Evolutionary conservation across 345 rosid genomes (phyloP).

Genomic region (Isatis tinctoria): DNA sequence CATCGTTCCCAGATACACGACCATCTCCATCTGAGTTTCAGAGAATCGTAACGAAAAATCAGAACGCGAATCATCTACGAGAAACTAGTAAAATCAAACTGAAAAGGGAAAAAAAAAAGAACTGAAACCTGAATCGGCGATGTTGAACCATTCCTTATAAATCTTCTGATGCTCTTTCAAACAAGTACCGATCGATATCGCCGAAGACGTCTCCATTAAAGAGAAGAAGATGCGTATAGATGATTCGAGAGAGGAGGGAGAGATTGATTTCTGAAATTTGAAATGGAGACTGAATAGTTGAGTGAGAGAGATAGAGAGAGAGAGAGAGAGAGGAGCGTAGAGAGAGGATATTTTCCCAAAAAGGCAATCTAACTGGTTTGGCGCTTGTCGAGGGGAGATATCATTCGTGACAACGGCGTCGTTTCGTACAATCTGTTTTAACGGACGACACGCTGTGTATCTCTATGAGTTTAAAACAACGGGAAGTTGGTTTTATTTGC

Average conservation of each 20-base stretch:
- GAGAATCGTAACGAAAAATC: background rate
- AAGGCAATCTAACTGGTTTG: conserved; percentile 27
- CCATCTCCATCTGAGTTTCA: conserved; percentile 65
- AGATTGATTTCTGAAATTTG: conserved; percentile 25
- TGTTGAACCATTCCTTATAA: conserved; percentile 75
- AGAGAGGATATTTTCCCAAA: background rate
- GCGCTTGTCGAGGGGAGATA: conserved; percentile 27
- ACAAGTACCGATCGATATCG: conserved; percentile 33
- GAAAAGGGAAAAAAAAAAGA: background rate
- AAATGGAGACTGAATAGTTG: background rate
- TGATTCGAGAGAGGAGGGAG: conserved; percentile 2
- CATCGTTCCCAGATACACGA: conserved; percentile 74
- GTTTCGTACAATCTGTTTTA: background rate
- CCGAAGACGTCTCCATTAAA: conserved; percentile 47
- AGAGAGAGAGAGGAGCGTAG: background rate
- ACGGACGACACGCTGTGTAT: background rate
- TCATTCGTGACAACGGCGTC: background rate
- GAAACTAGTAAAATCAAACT: background rate
- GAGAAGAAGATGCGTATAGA: background rate
- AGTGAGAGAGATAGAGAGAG: background rate
- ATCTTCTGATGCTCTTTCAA: conserved; percentile 71
- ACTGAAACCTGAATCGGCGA: conserved; percentile 71
- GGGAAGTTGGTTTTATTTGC: background rate
- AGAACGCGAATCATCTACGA: background rate
- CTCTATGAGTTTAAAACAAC: background rate